phyloP scores from a whole-genome alignment of 805 yeast species.

The Wickerhamomyces sydowiorum region DNA sequence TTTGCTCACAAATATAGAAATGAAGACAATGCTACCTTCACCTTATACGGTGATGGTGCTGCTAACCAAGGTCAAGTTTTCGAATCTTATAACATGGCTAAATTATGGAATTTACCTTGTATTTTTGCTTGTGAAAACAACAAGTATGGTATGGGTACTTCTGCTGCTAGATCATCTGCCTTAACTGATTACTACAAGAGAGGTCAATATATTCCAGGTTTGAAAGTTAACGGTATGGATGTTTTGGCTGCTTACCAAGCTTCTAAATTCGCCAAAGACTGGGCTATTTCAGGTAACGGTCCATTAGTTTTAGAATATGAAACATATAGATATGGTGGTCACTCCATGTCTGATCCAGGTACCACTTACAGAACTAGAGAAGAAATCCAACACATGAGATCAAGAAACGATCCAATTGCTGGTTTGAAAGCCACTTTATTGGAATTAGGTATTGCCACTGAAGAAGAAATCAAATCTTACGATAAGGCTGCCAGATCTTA shows the following conservation, averaged over 20 bases:
- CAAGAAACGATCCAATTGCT: constrained; percentile 95
- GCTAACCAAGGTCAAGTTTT: constrained; percentile 99
- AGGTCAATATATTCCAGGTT: constrained; percentile 99
- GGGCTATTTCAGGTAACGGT: constrained; percentile 90
- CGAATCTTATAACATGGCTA: constrained; percentile 98
- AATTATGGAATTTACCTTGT: constrained; percentile 94
- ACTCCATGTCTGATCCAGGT: constrained; percentile 99
- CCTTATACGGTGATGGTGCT: constrained; percentile 98
- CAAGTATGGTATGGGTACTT: constrained; percentile 99
- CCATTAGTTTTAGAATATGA: constrained; percentile 95
- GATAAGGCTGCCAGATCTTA: constrained; percentile 95
- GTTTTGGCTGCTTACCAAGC: constrained; percentile 93
- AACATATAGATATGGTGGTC: constrained; percentile 99
- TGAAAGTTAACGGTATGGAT: constrained; percentile 98
- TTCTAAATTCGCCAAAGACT: constrained; percentile 94
- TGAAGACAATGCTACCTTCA: constrained; percentile 75
- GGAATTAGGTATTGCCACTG: constrained; percentile 82
- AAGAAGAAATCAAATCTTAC: constrained; percentile 88
- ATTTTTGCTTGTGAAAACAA: constrained; percentile 97
- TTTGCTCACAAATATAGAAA: constrained; percentile 94
- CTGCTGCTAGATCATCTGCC: constrained; percentile 96
- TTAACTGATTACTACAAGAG: constrained; percentile 96
- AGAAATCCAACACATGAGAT: constrained; percentile 99
- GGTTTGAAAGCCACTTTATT: constrained; percentile 86
- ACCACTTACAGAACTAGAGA: constrained; percentile 99